Base-by-base conservation (phyloP, 768 basidiomycete species). In the Asterophora lycoperdoides region DNA sequence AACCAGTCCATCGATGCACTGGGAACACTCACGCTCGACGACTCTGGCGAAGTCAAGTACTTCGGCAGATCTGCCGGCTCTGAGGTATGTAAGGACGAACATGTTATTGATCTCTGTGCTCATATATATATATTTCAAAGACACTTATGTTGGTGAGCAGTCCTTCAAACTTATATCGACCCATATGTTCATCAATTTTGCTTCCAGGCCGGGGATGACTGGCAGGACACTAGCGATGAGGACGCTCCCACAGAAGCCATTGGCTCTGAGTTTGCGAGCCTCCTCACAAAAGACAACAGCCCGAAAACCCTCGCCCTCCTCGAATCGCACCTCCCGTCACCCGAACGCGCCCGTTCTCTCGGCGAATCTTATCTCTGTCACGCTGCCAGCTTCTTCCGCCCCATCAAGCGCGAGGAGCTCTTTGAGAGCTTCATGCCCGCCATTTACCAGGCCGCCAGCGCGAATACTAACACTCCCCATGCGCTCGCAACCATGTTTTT, bases 51-150 rank as follows among this genome's bases (percentile, higher is more conserved):
- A 48, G 71, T 79, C 48, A 80, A 78, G 56, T 86, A 83, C 57
- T 82, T 83, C 56, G 84, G 84, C 14, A 68, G 79, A 20, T 80
- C 80, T 8, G 83, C 80, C 32, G 81, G 81, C 2, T 76, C 80
- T n/a, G 81, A 84, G 69, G 75, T 78, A 42, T 37, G 64, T 54
- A n/a, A n/a, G n/a, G n/a, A n/a, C n/a, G n/a, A n/a, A n/a, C 43
- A 45, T 19, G 4, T n/a, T 5, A 9, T 20, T 46, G 18, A 32
- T 36, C 26, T 40, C 26, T 47, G 6, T 23, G 14, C 8, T 13
- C 0, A 10, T 34, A 35, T 5, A 36, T 8, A 35, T 23, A 33
- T 20, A 13, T 9, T 18, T 51, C 23, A 4, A 41, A 75, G 74
- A 73, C 70, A 1, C 62, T 76, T 1, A 76, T 75, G 66, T 64